Base-by-base conservation (phyloP, 2,329 filamentous ascomycete genomes). In the Penicillium olsonii region DNA sequence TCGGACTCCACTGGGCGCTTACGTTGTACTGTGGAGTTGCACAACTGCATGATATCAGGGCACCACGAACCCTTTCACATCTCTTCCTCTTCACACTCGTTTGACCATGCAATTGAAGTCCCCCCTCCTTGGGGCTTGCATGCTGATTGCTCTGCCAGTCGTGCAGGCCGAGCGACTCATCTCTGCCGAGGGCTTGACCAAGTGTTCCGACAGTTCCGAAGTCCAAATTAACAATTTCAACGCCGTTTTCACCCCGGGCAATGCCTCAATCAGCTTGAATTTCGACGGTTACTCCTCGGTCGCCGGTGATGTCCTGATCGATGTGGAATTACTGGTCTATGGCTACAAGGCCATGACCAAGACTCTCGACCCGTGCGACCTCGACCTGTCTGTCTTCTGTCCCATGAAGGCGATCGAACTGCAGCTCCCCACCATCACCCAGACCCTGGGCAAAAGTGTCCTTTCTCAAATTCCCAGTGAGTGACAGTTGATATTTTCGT, bases 321-420 rank as follows among this genome's bases (percentile, higher is more conserved):
- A 91, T 56, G 67, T 95, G 46, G 72, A 84, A 50, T 81, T 95
- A 59, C 81, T 85, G 52, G 92, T 89, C 46, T 97, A 96, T 67
- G 92, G 92, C 45, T 91, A 88, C 72, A 76, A 81, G 24, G 84
- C 88, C 57, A 71, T 92, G 59, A 81, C 78, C 54, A 73, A 83
- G 60, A 82, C 75, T 4, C 69, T 96, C 60, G 78, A 96, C 66
- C 92, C 92, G 33, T 97, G 92, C 77, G 74, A 81, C 37, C 77
- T 82, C 54, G 70, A 79, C 29, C 77, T 95, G 52, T 70, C 78
- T 46, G 90, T 90, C 69, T 81, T 96, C 59, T 96, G 92, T 73
- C 92, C 92, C 51, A 95, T 96, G 90, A 87, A 84, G 56, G 83
- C 90, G 9, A 91, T 90, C 56, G 85, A 87, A 63, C 85, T 95